Percentiles rank a stretch among this genome's conserved stretches.
Evolutionary conservation across 2,329 filamentous ascomycete genomes (phyloP).

Genomic region (Thielaviopsis ethacetica): DNA sequence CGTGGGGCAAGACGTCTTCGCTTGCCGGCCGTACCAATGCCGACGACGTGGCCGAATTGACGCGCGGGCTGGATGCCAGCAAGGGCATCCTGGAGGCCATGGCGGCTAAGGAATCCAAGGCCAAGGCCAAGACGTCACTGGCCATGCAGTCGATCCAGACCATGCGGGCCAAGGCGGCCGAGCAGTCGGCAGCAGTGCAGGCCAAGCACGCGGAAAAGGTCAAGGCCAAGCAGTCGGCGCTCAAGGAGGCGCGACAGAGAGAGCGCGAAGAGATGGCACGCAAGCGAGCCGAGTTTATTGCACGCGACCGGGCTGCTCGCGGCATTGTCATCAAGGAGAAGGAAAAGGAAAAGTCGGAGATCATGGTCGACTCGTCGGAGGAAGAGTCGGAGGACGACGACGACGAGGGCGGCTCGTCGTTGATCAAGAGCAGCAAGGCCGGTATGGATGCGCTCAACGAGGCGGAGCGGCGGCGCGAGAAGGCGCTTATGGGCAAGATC

Average conservation of each 20-base stretch:
- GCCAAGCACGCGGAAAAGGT: conserved; percentile 16
- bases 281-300: conserved; percentile 55
- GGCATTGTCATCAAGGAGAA: conserved; percentile 23
- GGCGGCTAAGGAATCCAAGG: conserved; percentile 23
- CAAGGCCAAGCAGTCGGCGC: conserved; percentile 17
- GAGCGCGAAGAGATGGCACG: conserved; percentile 61
- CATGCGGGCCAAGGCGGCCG: conserved; percentile 6
- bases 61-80: conserved; percentile 29
- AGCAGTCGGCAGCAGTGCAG: conserved; percentile 10
- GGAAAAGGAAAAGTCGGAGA: conserved; percentile 31
- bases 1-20: conserved; percentile 34
- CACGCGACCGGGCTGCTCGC: conserved; percentile 37
- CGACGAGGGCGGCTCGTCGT: conserved; percentile 31
- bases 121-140: conserved; percentile 14
- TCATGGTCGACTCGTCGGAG: conserved; percentile 79
- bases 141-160: conserved; percentile 11
- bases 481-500: conserved; percentile 36
- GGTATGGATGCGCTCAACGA: conserved; percentile 32
- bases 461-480: conserved; percentile 27
- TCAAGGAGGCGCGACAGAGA: conserved; percentile 57
- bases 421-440: conserved; percentile 30
- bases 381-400: conserved; percentile 44
- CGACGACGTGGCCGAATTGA: conserved; percentile 30
- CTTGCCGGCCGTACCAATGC: conserved; percentile 23
- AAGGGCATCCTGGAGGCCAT: conserved; percentile 29